A percentile compares a stretch with the other conserved stretches of the same genome.
These are phyloP conservation scores for Piper longum DNA, from an alignment of 164 flowering plant species.

Conservation along the genomic window DNA sequence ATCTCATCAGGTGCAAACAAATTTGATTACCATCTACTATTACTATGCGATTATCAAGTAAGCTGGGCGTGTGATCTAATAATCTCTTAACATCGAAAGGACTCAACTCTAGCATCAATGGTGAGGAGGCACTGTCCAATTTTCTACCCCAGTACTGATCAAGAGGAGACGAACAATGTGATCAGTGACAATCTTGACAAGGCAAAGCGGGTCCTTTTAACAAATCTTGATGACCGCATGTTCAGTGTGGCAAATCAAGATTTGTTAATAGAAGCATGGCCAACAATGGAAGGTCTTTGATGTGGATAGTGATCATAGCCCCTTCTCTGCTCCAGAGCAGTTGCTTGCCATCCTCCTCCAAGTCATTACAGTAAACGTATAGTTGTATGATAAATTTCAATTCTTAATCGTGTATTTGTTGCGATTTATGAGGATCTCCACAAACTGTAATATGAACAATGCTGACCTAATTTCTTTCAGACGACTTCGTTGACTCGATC, in stretches of 20 bases:
- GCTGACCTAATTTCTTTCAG: too few species aligned
- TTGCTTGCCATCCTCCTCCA: neutral
- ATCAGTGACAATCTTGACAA: neutral
- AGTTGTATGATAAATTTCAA: too few species aligned
- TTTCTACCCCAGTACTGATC: constrained; percentile 33
- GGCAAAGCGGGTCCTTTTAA: neutral
- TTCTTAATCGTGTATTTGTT: too few species aligned
- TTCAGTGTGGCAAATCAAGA: neutral
- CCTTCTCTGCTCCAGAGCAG: neutral
- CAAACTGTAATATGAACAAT: too few species aligned
- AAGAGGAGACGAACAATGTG: neutral
- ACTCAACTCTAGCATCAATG: constrained; percentile 51
- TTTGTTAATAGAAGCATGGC: neutral
- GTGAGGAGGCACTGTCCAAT: too few species aligned
- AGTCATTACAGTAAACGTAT: neutral
- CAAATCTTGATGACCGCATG: too few species aligned
- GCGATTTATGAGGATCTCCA: too few species aligned
- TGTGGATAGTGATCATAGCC: neutral
- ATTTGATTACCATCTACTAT: neutral
- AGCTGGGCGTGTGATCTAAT: too few species aligned
- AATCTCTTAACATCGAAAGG: constrained; percentile 19
- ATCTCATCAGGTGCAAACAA: constrained; percentile 45
- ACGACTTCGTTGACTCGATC: too few species aligned
- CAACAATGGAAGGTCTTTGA: neutral
- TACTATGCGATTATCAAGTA: too few species aligned